A percentile compares a stretch with the other conserved stretches of the same genome.
These are phyloP conservation scores for Penicillium sp. DNA, from an alignment of 2,329 filamentous ascomycete genomes.

Conservation along the genomic window DNA sequence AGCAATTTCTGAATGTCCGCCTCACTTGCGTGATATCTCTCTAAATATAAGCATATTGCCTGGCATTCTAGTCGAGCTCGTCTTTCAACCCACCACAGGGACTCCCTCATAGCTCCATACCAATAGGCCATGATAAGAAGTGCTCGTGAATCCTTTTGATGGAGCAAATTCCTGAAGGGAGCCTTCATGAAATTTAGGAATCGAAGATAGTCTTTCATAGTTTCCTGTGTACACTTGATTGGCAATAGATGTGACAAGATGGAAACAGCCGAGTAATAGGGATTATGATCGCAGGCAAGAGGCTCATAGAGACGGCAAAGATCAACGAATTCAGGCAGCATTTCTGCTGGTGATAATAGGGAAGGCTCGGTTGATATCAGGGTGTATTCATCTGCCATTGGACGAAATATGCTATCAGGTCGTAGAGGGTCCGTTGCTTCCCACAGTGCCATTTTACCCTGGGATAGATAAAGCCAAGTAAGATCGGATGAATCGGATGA, in stretches of 20 bases:
- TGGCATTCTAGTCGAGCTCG: slow-evolving; percentile 55
- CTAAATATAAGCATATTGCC: slow-evolving; percentile 53
- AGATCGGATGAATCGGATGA: slow-evolving; percentile 50
- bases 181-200: slow-evolving; percentile 15
- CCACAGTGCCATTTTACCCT: slow-evolving; percentile 61
- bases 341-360: slow-evolving; percentile 1
- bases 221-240: not conserved
- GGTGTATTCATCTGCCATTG: slow-evolving; percentile 29
- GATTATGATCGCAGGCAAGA: slow-evolving; percentile 3
- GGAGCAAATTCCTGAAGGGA: slow-evolving; percentile 50
- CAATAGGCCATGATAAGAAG: slow-evolving; percentile 62
- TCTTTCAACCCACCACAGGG: slow-evolving; percentile 55
- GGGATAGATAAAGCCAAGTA: slow-evolving; percentile 61
- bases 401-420: slow-evolving; percentile 51
- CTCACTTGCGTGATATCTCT: slow-evolving; percentile 20
- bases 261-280: slow-evolving; percentile 18
- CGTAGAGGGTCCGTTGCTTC: slow-evolving; percentile 52
- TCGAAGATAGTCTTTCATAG: slow-evolving; percentile 7
- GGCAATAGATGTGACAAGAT: slow-evolving; percentile 7
- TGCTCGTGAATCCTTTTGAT: slow-evolving; percentile 57
- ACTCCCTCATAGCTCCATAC: slow-evolving; percentile 55
- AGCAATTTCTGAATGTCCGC: slow-evolving; percentile 13
- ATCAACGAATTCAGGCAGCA: slow-evolving; percentile 11
- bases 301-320: slow-evolving; percentile 9
- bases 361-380: slow-evolving; percentile 1